These are phyloP conservation scores for Leptosphaerulina australis DNA, from an alignment of 2,329 filamentous ascomycete genomes.

Conservation along the genomic window DNA sequence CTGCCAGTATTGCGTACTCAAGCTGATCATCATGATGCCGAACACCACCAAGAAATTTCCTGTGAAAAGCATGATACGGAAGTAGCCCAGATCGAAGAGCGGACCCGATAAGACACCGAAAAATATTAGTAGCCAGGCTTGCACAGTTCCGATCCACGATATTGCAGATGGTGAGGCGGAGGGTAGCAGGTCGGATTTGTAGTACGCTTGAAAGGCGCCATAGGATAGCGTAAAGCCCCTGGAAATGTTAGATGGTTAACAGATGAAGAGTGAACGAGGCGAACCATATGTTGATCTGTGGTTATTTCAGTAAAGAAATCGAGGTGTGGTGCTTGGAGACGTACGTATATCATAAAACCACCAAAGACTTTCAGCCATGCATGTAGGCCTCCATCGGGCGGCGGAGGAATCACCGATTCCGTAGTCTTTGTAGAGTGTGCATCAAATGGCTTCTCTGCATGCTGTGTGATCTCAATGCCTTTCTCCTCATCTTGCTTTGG, in stretches of 20 bases:
- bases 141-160: constrained; percentile 55
- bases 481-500: not conserved
- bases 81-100: constrained; percentile 56
- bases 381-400: constrained; percentile 48
- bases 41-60: constrained; percentile 63
- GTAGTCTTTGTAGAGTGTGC: constrained; percentile 28
- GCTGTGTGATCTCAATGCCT: constrained; percentile 3
- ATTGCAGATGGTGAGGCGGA: constrained; percentile 47
- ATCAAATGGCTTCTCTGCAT: constrained; percentile 28
- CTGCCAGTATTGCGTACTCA: constrained; percentile 62
- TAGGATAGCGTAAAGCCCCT: constrained; percentile 52
- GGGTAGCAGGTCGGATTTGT: constrained; percentile 48
- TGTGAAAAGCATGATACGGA: constrained; percentile 51
- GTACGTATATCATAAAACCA: constrained; percentile 45
- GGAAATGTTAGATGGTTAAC: not conserved
- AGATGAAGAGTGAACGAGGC: not conserved
- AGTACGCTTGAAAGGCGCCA: constrained; percentile 56
- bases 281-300: constrained; percentile 47
- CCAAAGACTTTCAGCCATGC: constrained; percentile 50
- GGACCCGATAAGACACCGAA: constrained; percentile 58
- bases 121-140: constrained; percentile 57
- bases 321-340: not conserved
- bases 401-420: constrained; percentile 37
- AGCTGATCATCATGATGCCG: constrained; percentile 66
- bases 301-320: not conserved